Base-by-base conservation (phyloP, 1,139 yeast species). In the Candida neerlandica region DNA sequence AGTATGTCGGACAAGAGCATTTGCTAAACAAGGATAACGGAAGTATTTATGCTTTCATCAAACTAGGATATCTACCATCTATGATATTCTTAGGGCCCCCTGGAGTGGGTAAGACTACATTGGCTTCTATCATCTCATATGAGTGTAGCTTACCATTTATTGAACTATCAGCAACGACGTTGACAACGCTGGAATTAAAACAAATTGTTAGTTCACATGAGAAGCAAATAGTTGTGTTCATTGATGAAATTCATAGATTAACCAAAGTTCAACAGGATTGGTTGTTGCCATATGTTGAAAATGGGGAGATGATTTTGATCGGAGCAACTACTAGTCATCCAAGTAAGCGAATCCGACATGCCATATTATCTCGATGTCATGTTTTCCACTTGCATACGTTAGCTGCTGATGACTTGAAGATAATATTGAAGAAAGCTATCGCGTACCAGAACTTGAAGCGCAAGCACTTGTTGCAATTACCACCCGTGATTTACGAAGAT, bases 21-120 rank as follows among this genome's bases (percentile, higher is more conserved):
- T 61, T 75, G 3, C 49, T 73, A 12, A 54, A 64, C 45, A 52
- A 58, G 0, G 50, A 52, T 1, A 53, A 63, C 50, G 79, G 79
- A 1, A 58, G 62, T 10, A 66, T 75, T 6, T 50, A 56, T 14
- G 68, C 66, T 49, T 75, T 69, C 49, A 55, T 75, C 4, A 55
- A 66, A n/a, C 52, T 74, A 34, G 71, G 75, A 0, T 72, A 70
- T 55, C 60, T 76, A 12, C 80, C 80, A 0, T 73, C 78, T 4
- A 74, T 76, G 78, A 61, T 76, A 5, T 60, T 76, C 5, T 58
- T 63, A 45, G 81, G 81, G 0, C 79, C 80, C 0, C 78, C 79
- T 1, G 80, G 81, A 0, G 75, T 72, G 10, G 81, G 81, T 0
- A 76, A 76, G 52, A 75, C 80, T 1, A 72, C 79, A 0, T 49